Base-by-base conservation (phyloP, 305 asterid species). In the Withania somnifera region DNA sequence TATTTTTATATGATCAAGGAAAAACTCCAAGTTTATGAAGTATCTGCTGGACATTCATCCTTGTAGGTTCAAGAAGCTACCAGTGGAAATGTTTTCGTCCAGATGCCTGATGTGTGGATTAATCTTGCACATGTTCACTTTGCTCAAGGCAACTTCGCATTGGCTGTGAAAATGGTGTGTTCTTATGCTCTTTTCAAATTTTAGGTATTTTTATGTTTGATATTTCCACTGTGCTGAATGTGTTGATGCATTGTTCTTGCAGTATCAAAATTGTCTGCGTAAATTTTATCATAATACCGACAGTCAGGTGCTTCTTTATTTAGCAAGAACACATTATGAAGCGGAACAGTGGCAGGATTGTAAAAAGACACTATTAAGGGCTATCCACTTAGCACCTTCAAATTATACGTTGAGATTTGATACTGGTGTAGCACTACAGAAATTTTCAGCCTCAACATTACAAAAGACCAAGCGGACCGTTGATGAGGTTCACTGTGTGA, bases 291-390 rank as follows among this genome's bases (percentile, higher is more conserved):
- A 91, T 68, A 94, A 94, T 88, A 96, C 97, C 14, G 99, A 96
- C 89, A 93, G 95, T 84, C 98, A 94, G 86, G 95, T 96, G 85
- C 97, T 96, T 86, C 98, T 96, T 85, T 96, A 93, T 91, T 89
- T 94, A 81, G 98, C 99, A 81, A 96, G 99, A 54, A 95, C 98
- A 26, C 98, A 96, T 90, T 96, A 96, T 86, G 99, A 96, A 89
- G 98, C 99, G 84, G 99, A 96, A 80, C 99, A 96, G 87, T 96
- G 99, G 99, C 97, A 90, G 87, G 99, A 96, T 83, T 96, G 99
- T 86, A 96, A 91, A 85, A 96, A 92, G 91, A 91, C 99, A 57
- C 84, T 96, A 75, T 91, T 96, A 75, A 90, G 97, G 88, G 99
- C 99, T 78, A 96, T 94, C 86, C 99, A 96, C 91, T 86, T 96